phyloP scores from a whole-genome alignment of 345 rosid species.

The Ricinus communis region DNA sequence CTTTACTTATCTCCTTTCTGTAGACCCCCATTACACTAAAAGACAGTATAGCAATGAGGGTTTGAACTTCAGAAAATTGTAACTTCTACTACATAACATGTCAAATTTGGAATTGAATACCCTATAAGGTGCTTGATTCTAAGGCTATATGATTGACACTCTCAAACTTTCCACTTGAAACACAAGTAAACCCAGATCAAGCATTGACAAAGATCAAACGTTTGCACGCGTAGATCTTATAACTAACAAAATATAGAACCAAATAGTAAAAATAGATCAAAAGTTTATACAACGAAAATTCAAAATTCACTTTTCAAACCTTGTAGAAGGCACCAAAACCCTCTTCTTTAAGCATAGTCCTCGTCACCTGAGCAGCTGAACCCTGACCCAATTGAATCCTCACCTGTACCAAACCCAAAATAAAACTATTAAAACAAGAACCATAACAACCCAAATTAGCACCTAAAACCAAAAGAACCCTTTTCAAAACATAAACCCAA shows the following conservation, averaged over 20 bases:
- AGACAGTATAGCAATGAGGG: too few species aligned
- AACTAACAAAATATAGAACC: conserved; percentile 2
- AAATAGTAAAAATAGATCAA: not conserved
- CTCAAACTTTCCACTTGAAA: not conserved
- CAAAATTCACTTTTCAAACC: conserved; percentile 37
- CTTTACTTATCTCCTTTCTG: not conserved
- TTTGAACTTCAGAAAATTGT: not conserved
- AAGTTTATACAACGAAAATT: not conserved
- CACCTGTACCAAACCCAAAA: conserved; percentile 55
- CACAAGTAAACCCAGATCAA: not conserved
- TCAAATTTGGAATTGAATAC: not conserved
- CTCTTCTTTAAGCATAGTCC: conserved; percentile 76
- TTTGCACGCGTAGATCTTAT: not conserved
- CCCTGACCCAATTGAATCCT: conserved; percentile 99
- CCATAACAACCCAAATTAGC: not conserved
- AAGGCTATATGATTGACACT: not conserved
- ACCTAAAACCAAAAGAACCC: not conserved
- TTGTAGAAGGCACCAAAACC: conserved; percentile 92
- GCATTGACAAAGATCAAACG: not conserved
- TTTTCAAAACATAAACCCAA: not conserved
- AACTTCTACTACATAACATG: not conserved
- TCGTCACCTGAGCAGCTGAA: conserved; percentile 73
- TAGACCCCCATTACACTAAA: not conserved
- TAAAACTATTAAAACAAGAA: conserved; percentile 18
- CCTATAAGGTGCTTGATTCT: not conserved